These are phyloP conservation scores for Ilyonectria destructans DNA, from an alignment of 2,329 filamentous ascomycete genomes.

Conservation along the genomic window DNA sequence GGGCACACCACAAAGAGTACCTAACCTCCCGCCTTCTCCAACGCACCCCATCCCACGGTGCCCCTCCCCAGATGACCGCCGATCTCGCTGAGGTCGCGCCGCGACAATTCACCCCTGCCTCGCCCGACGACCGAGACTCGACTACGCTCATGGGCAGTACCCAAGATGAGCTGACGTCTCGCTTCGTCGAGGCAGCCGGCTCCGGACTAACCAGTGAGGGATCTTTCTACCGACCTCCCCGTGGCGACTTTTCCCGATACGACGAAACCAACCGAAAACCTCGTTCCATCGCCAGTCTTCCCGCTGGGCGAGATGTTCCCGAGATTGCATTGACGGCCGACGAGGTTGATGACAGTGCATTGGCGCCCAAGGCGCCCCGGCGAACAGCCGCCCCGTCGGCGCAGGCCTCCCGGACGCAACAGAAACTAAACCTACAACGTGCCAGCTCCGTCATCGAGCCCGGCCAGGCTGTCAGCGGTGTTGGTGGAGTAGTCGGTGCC, in stretches of 20 bases:
- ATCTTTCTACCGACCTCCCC: constrained; percentile 65
- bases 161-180: constrained; percentile 70
- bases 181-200: constrained; percentile 70
- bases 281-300: constrained; percentile 60
- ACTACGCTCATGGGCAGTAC: constrained; percentile 52
- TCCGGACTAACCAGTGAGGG: constrained; percentile 67
- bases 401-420: constrained; percentile 79
- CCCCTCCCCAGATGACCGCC: constrained; percentile 77
- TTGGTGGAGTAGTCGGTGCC: constrained; percentile 59
- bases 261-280: constrained; percentile 58
- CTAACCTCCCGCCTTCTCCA: constrained; percentile 79
- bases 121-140: constrained; percentile 48
- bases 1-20: constrained; percentile 73
- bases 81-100: constrained; percentile 63
- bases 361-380: constrained; percentile 63
- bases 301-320: constrained; percentile 47
- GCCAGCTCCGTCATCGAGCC: constrained; percentile 82
- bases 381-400: constrained; percentile 61
- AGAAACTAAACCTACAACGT: constrained; percentile 83
- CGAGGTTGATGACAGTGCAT: constrained; percentile 61
- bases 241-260: constrained; percentile 51
- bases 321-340: constrained; percentile 42
- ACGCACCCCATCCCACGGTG: constrained; percentile 73
- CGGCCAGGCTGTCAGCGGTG: constrained; percentile 60
- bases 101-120: constrained; percentile 55